Conservation (phyloP, 441 rosid genomes). For the Mallotus japonicus region DNA sequence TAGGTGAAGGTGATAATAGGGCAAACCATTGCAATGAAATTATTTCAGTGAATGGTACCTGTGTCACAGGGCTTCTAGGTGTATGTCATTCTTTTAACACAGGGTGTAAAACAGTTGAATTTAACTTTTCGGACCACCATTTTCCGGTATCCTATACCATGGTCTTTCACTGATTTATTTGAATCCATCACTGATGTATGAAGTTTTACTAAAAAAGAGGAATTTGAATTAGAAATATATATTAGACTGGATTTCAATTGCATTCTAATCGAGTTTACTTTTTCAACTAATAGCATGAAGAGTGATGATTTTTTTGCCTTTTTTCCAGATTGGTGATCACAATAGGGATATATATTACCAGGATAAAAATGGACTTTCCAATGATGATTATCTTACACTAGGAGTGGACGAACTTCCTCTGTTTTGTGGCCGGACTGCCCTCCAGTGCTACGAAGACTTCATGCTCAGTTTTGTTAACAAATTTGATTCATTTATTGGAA, state of each 20-base stretch:
- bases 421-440: constrained; percentile 56
- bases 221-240: background rate
- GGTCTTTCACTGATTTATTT: background rate
- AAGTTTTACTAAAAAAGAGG: background rate
- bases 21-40: background rate
- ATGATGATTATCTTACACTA: constrained; percentile 62
- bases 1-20: background rate
- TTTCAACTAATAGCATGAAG: background rate
- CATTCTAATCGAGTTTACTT: background rate
- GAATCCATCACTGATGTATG: background rate
- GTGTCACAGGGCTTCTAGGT: background rate
- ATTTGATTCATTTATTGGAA: constrained; percentile 48
- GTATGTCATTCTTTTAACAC: background rate
- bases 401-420: constrained; percentile 63
- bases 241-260: background rate
- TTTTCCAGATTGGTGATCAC: constrained; percentile 49
- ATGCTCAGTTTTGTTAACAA: constrained; percentile 55
- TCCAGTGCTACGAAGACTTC: constrained; percentile 60
- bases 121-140: background rate
- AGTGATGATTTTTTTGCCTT: constrained; percentile 1
- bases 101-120: background rate
- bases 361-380: constrained; percentile 51
- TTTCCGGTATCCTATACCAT: background rate
- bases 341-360: constrained; percentile 59
- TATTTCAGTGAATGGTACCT: background rate